Percentiles rank a stretch among this genome's conserved stretches.
These are phyloP conservation scores for Helichrysum umbraculigerum DNA, from an alignment of 129 eudicot species.

Conservation along the genomic window DNA sequence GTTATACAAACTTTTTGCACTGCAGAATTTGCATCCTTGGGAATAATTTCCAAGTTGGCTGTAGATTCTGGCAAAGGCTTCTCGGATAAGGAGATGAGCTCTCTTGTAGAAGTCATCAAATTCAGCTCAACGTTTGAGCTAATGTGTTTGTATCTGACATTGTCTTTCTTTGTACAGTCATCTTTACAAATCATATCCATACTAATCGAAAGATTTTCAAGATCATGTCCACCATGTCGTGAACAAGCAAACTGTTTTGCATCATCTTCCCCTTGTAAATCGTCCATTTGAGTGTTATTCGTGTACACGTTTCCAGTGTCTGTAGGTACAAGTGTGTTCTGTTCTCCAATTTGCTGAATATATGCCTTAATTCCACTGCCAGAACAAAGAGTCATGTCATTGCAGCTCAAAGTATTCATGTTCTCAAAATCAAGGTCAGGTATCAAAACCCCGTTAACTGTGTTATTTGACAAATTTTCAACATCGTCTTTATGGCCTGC, in stretches of 20 bases:
- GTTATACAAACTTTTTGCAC: constrained; percentile 27
- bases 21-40: constrained; percentile 28
- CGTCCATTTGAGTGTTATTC: constrained; percentile 27
- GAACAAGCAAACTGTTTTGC: constrained; percentile 25
- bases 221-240: constrained; percentile 17
- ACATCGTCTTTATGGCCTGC: constrained; percentile 9
- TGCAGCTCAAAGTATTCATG: constrained; percentile 14
- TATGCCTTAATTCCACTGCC: constrained; percentile 11
- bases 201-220: constrained; percentile 18
- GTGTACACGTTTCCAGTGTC: constrained; percentile 26
- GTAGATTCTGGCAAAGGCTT: constrained; percentile 32
- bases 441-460: constrained; percentile 17
- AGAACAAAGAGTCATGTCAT: constrained; percentile 23
- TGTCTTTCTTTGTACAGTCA: constrained; percentile 14
- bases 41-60: constrained; percentile 23
- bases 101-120: constrained; percentile 22
- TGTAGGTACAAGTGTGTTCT: constrained; percentile 21
- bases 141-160: constrained; percentile 9
- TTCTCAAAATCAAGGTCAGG: constrained; percentile 5
- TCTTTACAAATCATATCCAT: constrained; percentile 28
- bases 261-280: constrained; percentile 28
- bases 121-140: constrained; percentile 23
- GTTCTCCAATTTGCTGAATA: constrained; percentile 34
- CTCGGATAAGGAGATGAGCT: constrained; percentile 30
- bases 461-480: constrained; percentile 15